phyloP scores from a whole-genome alignment of 441 rosid species.

The Erodium chrysanthum region DNA sequence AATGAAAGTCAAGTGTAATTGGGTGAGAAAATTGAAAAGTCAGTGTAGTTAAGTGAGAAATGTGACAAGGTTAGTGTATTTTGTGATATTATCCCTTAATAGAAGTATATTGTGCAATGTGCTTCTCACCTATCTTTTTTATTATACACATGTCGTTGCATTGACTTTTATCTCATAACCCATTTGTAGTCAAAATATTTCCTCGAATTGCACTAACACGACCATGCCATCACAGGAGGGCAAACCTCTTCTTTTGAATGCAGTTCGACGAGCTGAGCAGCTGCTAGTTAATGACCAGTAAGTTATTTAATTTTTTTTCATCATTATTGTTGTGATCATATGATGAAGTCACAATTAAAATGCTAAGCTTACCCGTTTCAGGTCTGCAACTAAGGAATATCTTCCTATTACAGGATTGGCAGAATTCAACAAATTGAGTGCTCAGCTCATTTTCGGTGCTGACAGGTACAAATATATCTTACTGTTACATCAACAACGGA shows the following conservation, averaged over 20 bases:
- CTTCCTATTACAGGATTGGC: conserved; percentile 54
- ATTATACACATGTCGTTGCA: no score
- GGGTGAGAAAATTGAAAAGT: no score
- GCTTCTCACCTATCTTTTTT: no score
- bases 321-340: not conserved
- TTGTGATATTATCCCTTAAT: no score
- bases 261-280: conserved; percentile 17
- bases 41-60: no score
- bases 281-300: conserved; percentile 15
- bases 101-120: no score
- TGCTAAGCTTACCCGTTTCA: conserved; percentile 12
- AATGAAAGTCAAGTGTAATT: no score
- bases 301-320: conserved; percentile 7
- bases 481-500: not conserved
- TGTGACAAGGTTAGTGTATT: no score
- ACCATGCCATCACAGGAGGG: conserved; percentile 17
- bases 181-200: no score
- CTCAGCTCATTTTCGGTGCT: conserved; percentile 56
- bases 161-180: no score
- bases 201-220: no score
- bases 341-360: conserved; percentile 5
- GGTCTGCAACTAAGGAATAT: conserved; percentile 50
- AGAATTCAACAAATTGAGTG: conserved; percentile 48
- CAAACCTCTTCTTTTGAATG: conserved; percentile 21
- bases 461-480: conserved; percentile 33